phyloP scores from a whole-genome alignment of 148 eudicot genomes.

The Hydrangea macrophylla region DNA sequence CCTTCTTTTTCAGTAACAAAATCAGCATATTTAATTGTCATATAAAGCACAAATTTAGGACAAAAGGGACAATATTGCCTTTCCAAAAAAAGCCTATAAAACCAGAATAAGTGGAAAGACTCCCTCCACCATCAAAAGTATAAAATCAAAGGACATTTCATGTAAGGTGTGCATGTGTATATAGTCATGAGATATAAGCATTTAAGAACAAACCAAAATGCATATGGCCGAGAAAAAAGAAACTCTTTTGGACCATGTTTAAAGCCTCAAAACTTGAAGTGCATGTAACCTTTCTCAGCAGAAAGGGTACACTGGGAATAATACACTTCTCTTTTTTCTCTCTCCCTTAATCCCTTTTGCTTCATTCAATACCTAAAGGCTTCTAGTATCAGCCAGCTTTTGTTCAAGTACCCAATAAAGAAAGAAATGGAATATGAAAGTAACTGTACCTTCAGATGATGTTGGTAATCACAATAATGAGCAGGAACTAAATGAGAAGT shows the following conservation, averaged over 20 bases:
- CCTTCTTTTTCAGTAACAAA: too few species aligned
- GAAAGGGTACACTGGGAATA: not conserved
- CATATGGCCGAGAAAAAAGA: not conserved
- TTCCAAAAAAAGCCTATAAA: too few species aligned
- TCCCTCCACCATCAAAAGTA: too few species aligned
- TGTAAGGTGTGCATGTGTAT: not conserved
- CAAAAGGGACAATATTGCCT: too few species aligned
- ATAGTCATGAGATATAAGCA: not conserved
- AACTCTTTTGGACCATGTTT: not conserved
- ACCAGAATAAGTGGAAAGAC: too few species aligned
- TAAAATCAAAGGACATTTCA: too few species aligned
- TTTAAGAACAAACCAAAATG: slow-evolving; percentile 10
- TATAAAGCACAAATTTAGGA: too few species aligned
- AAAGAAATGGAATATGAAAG: not conserved
- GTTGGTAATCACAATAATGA: slow-evolving; percentile 12
- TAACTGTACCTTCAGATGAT: not conserved
- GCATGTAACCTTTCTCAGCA: not conserved
- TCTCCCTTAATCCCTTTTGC: not conserved
- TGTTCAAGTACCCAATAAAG: not conserved
- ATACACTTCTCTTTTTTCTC: not conserved
- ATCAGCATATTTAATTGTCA: too few species aligned
- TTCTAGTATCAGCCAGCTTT: not conserved
- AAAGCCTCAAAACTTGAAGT: not conserved
- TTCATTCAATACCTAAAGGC: not conserved
- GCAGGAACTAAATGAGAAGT: slow-evolving; percentile 1